Evolutionary conservation across 1,139 yeast species (phyloP).

Genomic region (Lodderomyces elongisporus): DNA sequence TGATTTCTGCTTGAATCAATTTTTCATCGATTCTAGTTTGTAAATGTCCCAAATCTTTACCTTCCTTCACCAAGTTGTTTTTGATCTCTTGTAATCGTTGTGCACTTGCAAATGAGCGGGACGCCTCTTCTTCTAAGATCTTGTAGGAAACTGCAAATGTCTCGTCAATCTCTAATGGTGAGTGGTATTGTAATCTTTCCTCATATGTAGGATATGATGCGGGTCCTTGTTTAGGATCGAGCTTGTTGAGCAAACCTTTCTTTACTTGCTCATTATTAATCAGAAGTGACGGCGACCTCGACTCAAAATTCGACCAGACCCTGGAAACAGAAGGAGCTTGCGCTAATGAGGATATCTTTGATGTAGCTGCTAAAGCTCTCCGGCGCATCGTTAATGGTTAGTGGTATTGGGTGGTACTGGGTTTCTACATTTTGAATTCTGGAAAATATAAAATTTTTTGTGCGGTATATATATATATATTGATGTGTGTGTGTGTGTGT

Average conservation of each 20-base stretch:
- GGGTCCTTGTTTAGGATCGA: conserved; percentile 26
- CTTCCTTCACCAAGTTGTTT: conserved; percentile 4
- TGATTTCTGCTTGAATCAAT: conserved; percentile 47
- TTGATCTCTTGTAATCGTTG: conserved; percentile 13
- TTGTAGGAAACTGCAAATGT: conserved; percentile 68
- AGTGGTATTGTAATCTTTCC: conserved; percentile 39
- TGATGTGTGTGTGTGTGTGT: not conserved
- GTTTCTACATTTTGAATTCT: not conserved
- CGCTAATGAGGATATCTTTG: conserved; percentile 2
- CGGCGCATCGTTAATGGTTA: too few relatives aligned
- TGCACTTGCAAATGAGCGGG: conserved; percentile 18
- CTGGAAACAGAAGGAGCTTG: conserved; percentile 19
- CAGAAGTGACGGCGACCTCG: conserved; percentile 37
- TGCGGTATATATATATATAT: not conserved
- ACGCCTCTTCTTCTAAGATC: conserved; percentile 46
- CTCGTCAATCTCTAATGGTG: conserved; percentile 67
- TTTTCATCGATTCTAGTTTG: conserved; percentile 19
- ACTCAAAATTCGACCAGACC: conserved; percentile 45
- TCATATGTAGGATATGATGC: conserved; percentile 18
- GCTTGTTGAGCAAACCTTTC: conserved; percentile 31
- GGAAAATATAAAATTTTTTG: too few relatives aligned
- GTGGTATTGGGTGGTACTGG: too few relatives aligned
- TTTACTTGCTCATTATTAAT: conserved; percentile 26
- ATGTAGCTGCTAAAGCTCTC: not conserved
- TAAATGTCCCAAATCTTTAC: conserved; percentile 8